phyloP scores from a whole-genome alignment of 495 filamentous ascomycete species.

The Daldinia bambusicola region DNA sequence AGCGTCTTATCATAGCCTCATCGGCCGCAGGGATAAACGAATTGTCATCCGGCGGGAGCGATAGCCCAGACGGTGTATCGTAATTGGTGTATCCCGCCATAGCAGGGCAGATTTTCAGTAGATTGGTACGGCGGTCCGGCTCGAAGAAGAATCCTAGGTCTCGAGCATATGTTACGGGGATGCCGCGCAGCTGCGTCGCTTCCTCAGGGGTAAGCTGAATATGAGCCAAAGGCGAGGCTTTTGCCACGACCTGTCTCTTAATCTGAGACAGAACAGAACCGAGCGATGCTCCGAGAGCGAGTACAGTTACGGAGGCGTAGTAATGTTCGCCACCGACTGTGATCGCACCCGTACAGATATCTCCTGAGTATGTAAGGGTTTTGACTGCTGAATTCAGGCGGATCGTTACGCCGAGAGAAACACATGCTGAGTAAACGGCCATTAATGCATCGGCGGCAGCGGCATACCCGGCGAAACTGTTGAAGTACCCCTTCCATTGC shows the following conservation, averaged over 20 bases:
- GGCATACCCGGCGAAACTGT: constrained; percentile 34
- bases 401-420: constrained; percentile 47
- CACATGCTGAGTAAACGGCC: background rate
- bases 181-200: constrained; percentile 59
- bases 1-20: constrained; percentile 56
- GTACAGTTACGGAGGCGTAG: constrained; percentile 28
- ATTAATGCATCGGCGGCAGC: background rate
- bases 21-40: constrained; percentile 61
- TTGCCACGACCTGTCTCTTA: constrained; percentile 56
- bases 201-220: constrained; percentile 64
- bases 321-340: constrained; percentile 28
- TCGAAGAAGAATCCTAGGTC: constrained; percentile 71
- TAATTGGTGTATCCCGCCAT: constrained; percentile 65
- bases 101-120: constrained; percentile 66
- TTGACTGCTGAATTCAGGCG: constrained; percentile 42
- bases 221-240: constrained; percentile 64
- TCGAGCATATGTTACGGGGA: constrained; percentile 65
- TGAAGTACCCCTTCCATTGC: constrained; percentile 65
- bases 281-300: constrained; percentile 45
- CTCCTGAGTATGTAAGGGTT: constrained; percentile 32
- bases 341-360: constrained; percentile 28
- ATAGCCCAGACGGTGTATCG: constrained; percentile 24
- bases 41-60: constrained; percentile 48
- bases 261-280: constrained; percentile 42
- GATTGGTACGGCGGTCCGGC: constrained; percentile 62